Evolutionary conservation across 306 rosid genomes (phyloP), one percentile per base, ranked within the genome.

Genomic region (Abrus pulchellus): DNA sequence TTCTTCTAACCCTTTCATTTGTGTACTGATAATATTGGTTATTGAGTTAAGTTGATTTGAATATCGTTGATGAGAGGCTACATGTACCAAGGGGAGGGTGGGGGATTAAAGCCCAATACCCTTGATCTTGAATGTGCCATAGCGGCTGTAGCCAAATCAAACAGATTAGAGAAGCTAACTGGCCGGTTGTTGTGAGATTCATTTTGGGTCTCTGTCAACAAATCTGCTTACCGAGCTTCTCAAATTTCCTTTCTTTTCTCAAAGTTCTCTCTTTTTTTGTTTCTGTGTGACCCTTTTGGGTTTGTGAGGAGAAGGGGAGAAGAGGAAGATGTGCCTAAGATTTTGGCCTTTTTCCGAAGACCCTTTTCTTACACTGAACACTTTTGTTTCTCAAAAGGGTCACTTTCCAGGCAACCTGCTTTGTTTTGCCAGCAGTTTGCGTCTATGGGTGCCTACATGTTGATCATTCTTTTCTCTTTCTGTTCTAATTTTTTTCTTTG

Each of bases 211-310:
- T 92, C 89, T 45, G 83, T 94, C 94, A 75, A 85, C 85, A 68
- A n/a, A 83, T 91, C 93, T 94, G 98, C 97, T 92, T 91, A 94
- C 98, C 94, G 94, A 92, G 87, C 85, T 91, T 94, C 93, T 91
- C 52, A 94, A 81, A 92, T 83, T 82, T 72, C 13, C 0, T 57
- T 5, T 1, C 0, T 1, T 2, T 0, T 61, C 8, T 1, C 20
- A 20, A 20, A 20, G 20, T 32, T n/a, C 5, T 0, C 0, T n/a
- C 6, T 2, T 5, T 8, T 5, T 4, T 1, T 1, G 8, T 4
- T 0, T n/a, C 2, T 2, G 3, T n/a, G 28, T 62, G 6, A 3
- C 0, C 3, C 2, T 50, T 64, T 38, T 2, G 27, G 45, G 1
- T 11, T 60, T 55, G 3, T 8, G 20, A 55, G 56, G 93, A 89